These are phyloP conservation scores for Phlegmacium glaucopus DNA, from an alignment of 768 basidiomycete genomes.

Conservation along the genomic window DNA sequence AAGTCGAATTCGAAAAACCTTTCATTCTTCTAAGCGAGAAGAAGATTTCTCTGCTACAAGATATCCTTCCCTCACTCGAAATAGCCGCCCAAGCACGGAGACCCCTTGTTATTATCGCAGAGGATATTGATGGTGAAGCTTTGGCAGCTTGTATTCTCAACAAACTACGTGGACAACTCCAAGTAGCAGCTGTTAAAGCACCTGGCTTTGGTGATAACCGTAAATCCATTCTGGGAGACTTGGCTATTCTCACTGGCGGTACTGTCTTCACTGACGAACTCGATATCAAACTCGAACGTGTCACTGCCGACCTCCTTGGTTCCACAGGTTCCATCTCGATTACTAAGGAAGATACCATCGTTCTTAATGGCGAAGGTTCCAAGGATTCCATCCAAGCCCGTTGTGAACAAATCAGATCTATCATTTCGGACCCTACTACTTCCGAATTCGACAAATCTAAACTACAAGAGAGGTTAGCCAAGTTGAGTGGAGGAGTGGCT, in stretches of 20 bases:
- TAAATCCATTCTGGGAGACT: constrained; percentile 95
- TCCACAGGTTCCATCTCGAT: constrained; percentile 88
- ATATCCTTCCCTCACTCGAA: constrained; percentile 92
- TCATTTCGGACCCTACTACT: constrained; percentile 80
- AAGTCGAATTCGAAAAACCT: constrained; percentile 97
- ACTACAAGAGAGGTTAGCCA: constrained; percentile 95
- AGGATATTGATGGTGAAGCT: constrained; percentile 97
- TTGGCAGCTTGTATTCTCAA: constrained; percentile 97
- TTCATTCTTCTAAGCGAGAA: constrained; percentile 92
- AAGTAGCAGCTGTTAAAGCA: constrained; percentile 93
- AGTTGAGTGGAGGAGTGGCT: constrained; percentile 93
- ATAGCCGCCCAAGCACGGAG: constrained; percentile 76
- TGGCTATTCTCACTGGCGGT: constrained; percentile 96
- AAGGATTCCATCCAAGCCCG: constrained; percentile 89
- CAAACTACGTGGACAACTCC: constrained; percentile 97
- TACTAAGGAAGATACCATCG: constrained; percentile 97
- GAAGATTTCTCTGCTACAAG: constrained; percentile 94
- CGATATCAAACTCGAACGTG: constrained; percentile 95
- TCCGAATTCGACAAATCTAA: constrained; percentile 93
- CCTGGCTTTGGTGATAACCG: constrained; percentile 99
- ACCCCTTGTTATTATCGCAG: constrained; percentile 94
- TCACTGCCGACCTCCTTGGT: constrained; percentile 85
- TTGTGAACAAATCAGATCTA: constrained; percentile 91
- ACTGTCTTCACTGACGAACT: constrained; percentile 97
- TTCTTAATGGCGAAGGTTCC: constrained; percentile 90